A percentile compares a stretch with the other conserved stretches of the same genome.
Evolutionary conservation across 805 yeast genomes (phyloP).

Genomic region (Cyberlindnera nakhonratchasimensis): DNA sequence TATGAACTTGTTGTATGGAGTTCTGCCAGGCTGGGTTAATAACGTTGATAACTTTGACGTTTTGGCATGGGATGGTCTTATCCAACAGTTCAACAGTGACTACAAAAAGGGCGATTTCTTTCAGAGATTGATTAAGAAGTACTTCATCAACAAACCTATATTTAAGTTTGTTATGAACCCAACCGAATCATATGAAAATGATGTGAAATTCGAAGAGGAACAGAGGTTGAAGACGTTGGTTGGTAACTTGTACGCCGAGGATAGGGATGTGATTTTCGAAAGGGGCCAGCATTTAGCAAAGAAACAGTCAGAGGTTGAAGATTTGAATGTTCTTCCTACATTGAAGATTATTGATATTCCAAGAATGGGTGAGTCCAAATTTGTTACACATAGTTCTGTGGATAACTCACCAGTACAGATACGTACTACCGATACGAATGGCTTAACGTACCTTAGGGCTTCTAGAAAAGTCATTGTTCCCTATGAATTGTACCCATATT

Average conservation of each 20-base stretch:
- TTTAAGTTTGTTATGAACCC: constrained; percentile 82
- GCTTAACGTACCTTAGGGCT: constrained; percentile 74
- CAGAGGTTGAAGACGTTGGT: constrained; percentile 44
- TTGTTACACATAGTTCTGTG: constrained; percentile 29
- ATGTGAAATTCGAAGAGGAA: constrained; percentile 53
- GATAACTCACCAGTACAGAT: constrained; percentile 34
- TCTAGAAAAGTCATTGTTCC: constrained; percentile 62
- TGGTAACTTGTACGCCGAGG: constrained; percentile 46
- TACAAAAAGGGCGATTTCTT: constrained; percentile 55
- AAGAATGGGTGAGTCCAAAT: constrained; percentile 41
- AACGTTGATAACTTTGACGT: constrained; percentile 69
- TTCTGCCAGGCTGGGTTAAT: constrained; percentile 86
- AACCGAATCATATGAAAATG: constrained; percentile 47
- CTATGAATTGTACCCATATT: constrained; percentile 54
- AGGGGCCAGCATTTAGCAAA: constrained; percentile 59
- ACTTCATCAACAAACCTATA: constrained; percentile 50
- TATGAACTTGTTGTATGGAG: constrained; percentile 62
- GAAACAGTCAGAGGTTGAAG: constrained; percentile 67
- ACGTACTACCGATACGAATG: constrained; percentile 71
- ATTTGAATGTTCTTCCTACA: constrained; percentile 77
- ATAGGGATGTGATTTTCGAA: constrained; percentile 51
- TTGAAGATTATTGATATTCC: constrained; percentile 72
- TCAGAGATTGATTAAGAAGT: constrained; percentile 50
- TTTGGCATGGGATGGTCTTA: constrained; percentile 60
- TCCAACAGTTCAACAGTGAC: constrained; percentile 59